Conservation (phyloP, 805 yeast species). For the Candida maesae region DNA sequence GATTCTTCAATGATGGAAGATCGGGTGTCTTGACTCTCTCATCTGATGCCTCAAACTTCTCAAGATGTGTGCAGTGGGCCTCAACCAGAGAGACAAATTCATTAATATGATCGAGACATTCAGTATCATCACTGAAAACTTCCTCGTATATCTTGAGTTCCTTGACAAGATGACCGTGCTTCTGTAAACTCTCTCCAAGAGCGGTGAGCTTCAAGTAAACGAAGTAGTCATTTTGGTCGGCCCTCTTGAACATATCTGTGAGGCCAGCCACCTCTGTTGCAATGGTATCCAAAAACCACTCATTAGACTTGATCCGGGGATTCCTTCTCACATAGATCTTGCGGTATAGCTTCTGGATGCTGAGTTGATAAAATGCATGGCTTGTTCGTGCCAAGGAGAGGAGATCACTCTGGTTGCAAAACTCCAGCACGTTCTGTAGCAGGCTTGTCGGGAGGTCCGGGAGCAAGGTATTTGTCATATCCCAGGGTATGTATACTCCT, state of each 20-base stretch:
- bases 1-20: slow-evolving; percentile 13
- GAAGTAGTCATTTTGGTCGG: slow-evolving; percentile 35
- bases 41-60: slow-evolving; percentile 12
- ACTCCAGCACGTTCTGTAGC: neutral
- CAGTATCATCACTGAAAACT: slow-evolving; percentile 26
- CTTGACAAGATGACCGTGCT: slow-evolving; percentile 32
- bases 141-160: slow-evolving; percentile 33
- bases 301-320: slow-evolving; percentile 28
- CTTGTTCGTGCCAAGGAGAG: slow-evolving; percentile 5
- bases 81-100: slow-evolving; percentile 24
- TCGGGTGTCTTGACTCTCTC: slow-evolving; percentile 12
- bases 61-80: slow-evolving; percentile 18
- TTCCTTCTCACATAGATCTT: slow-evolving; percentile 34
- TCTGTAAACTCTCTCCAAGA: slow-evolving; percentile 34
- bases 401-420: slow-evolving; percentile 4
- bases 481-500: too few relatives aligned
- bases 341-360: slow-evolving; percentile 34
- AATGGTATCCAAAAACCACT: slow-evolving; percentile 33
- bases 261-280: slow-evolving; percentile 39
- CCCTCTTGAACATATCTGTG: slow-evolving; percentile 31
- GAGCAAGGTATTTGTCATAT: neutral
- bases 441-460: neutral
- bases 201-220: slow-evolving; percentile 37
- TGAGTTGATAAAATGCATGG: slow-evolving; percentile 27
- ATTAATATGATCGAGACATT: slow-evolving; percentile 21